These are phyloP conservation scores for Yamadazyma taylorii DNA, from an alignment of 1,139 yeast genomes.

Conservation along the genomic window DNA sequence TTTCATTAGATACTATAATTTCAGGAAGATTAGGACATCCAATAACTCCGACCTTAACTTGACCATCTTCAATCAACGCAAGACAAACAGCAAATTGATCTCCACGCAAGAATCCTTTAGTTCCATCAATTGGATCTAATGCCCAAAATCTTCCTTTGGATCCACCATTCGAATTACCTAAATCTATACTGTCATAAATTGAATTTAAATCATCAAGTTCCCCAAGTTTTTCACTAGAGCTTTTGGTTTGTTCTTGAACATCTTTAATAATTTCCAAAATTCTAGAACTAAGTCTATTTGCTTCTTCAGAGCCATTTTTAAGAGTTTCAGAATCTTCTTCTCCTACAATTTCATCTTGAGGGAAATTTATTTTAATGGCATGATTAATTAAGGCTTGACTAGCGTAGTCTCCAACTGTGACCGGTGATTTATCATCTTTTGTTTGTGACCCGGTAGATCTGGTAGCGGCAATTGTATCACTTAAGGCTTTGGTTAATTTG, in stretches of 20 bases:
- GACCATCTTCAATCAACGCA: constrained; percentile 83
- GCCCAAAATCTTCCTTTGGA: constrained; percentile 88
- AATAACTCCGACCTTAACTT: constrained; percentile 84
- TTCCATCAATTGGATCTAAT: constrained; percentile 96
- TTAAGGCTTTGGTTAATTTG: constrained; percentile 68
- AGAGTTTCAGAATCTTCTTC: constrained; percentile 84
- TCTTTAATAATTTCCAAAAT: constrained; percentile 52
- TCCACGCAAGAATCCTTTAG: constrained; percentile 93
- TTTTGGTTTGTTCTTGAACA: constrained; percentile 34
- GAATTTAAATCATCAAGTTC: constrained; percentile 44
- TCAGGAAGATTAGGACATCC: constrained; percentile 92
- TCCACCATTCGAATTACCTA: constrained; percentile 80
- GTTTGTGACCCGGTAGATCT: constrained; percentile 64
- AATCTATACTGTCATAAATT: constrained; percentile 68
- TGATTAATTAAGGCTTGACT: constrained; percentile 92
- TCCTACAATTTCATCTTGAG: constrained; percentile 84
- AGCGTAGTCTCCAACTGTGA: constrained; percentile 94
- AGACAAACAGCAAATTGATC: constrained; percentile 97
- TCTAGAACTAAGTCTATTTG: constrained; percentile 32
- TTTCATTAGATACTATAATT: constrained; percentile 39
- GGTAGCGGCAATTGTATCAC: constrained; percentile 62
- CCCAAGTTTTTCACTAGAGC: constrained; percentile 37
- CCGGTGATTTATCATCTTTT: constrained; percentile 90
- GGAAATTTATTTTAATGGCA: constrained; percentile 77
- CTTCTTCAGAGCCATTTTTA: constrained; percentile 44